Conservation (phyloP, 768 basidiomycete species). For the Scleroderma bovista region DNA sequence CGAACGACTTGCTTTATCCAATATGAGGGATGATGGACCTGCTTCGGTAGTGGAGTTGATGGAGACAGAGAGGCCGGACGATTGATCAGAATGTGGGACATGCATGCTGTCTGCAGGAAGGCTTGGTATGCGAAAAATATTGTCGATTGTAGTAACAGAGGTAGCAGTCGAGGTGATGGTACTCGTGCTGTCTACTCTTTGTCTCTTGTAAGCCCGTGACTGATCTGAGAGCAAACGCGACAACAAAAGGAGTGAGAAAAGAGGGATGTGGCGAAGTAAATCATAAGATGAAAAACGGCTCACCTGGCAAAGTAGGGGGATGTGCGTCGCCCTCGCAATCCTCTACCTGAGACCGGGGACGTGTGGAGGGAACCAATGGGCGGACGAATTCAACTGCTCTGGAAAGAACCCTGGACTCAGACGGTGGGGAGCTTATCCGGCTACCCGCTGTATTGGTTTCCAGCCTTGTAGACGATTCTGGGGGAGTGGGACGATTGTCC, state of each 20-base stretch:
- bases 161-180: conserved; percentile 31
- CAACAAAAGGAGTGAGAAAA: neutral
- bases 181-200: conserved; percentile 47
- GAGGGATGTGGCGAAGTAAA: conserved; percentile 4
- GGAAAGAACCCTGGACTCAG: conserved; percentile 22
- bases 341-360: conserved; percentile 59
- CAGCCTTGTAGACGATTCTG: conserved; percentile 43
- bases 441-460: conserved; percentile 34
- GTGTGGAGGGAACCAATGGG: conserved; percentile 61
- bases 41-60: conserved; percentile 40
- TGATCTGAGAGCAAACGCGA: conserved; percentile 33
- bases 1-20: conserved; percentile 27
- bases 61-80: conserved; percentile 39
- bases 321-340: conserved; percentile 35
- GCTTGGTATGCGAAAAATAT: conserved; percentile 20
- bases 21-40: conserved; percentile 46
- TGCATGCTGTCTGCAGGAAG: conserved; percentile 42
- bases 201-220: conserved; percentile 63
- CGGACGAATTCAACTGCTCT: conserved; percentile 21
- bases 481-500: conserved; percentile 44
- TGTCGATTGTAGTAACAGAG: conserved; percentile 17
- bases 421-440: conserved; percentile 22
- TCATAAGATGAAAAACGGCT: neutral
- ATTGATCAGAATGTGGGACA: conserved; percentile 45
- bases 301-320: conserved; percentile 22